Percentiles rank a stretch among this genome's conserved stretches.
These are phyloP conservation scores for Chaetothyriales sp. DNA, from an alignment of 2,329 filamentous ascomycete species.

Conservation along the genomic window DNA sequence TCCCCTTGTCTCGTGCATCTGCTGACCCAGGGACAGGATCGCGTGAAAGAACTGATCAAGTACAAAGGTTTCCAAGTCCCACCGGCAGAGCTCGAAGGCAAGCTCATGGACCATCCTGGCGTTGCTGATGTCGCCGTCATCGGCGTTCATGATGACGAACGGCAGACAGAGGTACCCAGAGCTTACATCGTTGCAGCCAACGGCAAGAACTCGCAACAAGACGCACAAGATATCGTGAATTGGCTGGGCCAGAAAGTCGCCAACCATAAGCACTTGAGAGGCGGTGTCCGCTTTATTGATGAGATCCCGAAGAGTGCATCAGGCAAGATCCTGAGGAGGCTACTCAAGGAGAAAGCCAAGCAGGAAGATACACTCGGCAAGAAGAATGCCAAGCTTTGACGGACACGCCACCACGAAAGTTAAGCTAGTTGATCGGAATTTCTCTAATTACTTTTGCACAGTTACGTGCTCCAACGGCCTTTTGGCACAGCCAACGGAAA, in stretches of 20 bases:
- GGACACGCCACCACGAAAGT: neutral
- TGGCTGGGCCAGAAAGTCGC: conserved; percentile 21
- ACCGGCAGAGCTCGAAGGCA: conserved; percentile 36
- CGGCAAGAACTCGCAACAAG: conserved; percentile 28
- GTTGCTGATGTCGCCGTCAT: conserved; percentile 37
- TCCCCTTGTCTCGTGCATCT: conserved; percentile 58
- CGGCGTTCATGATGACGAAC: conserved; percentile 24
- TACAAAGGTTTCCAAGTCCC: conserved; percentile 38
- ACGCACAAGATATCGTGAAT: conserved; percentile 24
- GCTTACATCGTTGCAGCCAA: conserved; percentile 36
- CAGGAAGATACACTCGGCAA: conserved; percentile 20
- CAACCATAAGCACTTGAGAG: conserved; percentile 24
- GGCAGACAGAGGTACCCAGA: conserved; percentile 29
- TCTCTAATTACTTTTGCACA: no score
- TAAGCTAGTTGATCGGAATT: no score
- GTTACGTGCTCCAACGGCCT: no score
- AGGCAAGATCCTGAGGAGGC: conserved; percentile 35
- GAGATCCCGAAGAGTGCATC: conserved; percentile 23
- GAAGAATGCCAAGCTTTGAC: conserved; percentile 29
- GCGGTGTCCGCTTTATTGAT: conserved; percentile 25
- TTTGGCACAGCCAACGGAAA: no score
- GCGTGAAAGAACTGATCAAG: conserved; percentile 50
- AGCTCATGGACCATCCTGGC: conserved; percentile 30
- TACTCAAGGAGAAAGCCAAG: conserved; percentile 33
- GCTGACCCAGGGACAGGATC: conserved; percentile 57